Evolutionary conservation across 208 protist genomes (phyloP), one percentile per base, ranked within the genome.

Genomic region (Wallacemonas rigidus): DNA sequence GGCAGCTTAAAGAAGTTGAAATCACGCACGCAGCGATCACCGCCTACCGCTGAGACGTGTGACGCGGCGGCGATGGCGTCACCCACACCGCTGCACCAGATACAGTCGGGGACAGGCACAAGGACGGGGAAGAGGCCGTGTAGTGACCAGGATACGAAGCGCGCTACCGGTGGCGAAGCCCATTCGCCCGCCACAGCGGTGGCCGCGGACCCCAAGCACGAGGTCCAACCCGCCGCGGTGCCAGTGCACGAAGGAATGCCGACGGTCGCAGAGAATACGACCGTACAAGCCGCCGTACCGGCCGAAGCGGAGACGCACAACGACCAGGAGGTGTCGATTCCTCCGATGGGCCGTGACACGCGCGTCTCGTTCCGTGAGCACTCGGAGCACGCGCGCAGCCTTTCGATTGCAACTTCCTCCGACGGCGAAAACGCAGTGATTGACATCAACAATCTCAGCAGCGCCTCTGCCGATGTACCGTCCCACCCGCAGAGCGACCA

Each of bases 391-490:
- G 8, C 45, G 45, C 36, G 43, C 40, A 65, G 39, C 17, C n/a
- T 36, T 35, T 65, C 60, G n/a, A 38, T 65, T n/a, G 12, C 41
- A 6, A 36, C 53, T 15, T 65, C 60, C 40, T 65, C 60, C 60
- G 43, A 65, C 17, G 56, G 56, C 9, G 56, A 62, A 38, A 62
- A 62, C 41, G 60, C 41, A 12, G 60, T 48, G 9, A 65, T 65
- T 17, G 60, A 65, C 60, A 65, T 65, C 12, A 48, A 65, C 60
- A 65, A 65, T n/a, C 38, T 65, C 60, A 65, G 60, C 60, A 65
- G 41, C 41, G 60, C 60, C 41, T 65, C 60, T 5, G 43, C 15
- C n/a, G 60, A 65, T 41, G 5, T 44, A 4, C 60, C 9, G 5
- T 53, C 60, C 60, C 44, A 41, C 60, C 6, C 14, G n/a, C 7